Conservation (phyloP, 192 early-diverging fungal species). For the Podila epigama region DNA sequence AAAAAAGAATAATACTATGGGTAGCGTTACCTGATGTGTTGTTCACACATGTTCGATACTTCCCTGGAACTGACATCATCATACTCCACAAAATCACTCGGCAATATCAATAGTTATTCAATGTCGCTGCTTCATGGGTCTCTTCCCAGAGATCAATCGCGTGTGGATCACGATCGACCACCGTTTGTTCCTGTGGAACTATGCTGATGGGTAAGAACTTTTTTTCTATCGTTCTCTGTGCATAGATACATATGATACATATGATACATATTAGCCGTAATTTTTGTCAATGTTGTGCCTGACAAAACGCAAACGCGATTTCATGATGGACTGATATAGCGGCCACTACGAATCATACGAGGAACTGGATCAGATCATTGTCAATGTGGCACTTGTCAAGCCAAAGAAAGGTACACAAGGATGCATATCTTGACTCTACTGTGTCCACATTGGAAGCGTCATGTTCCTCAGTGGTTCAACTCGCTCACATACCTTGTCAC, state of each 20-base stretch:
- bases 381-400: conserved; percentile 81
- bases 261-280: too few relatives aligned
- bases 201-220: conserved; percentile 69
- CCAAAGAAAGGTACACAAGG: conserved; percentile 73
- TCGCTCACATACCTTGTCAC: too few relatives aligned
- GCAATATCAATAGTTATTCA: conserved; percentile 53
- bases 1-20: neutral
- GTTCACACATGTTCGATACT: neutral
- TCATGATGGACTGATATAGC: neutral
- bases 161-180: conserved; percentile 95
- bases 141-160: conserved; percentile 89
- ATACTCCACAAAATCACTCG: neutral
- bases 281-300: too few relatives aligned
- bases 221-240: neutral
- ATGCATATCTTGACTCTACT: too few relatives aligned
- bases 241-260: too few relatives aligned
- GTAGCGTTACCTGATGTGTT: neutral
- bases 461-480: too few relatives aligned
- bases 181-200: conserved; percentile 92
- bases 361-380: conserved; percentile 90
- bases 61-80: neutral
- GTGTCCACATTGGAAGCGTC: neutral
- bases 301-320: neutral
- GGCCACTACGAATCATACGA: conserved; percentile 75
- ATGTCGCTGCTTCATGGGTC: conserved; percentile 85